These are phyloP conservation scores for Gynostemma pentaphyllum DNA, from an alignment of 306 rosid species.

Conservation along the genomic window DNA sequence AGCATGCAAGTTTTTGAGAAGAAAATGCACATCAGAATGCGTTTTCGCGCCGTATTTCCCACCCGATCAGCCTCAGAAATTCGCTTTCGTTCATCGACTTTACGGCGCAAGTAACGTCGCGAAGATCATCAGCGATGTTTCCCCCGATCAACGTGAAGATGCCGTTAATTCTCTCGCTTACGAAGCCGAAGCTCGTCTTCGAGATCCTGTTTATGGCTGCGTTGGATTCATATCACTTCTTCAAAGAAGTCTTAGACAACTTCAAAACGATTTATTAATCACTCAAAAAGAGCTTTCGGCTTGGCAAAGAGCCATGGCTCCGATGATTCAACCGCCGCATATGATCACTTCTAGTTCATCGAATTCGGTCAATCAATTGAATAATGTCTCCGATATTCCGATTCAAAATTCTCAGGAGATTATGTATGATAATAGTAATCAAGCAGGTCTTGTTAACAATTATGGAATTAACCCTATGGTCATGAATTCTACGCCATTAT, in stretches of 20 bases:
- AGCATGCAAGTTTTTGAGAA: constrained; percentile 2
- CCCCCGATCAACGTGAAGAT: background rate
- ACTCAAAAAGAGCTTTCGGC: background rate
- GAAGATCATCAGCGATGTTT: background rate
- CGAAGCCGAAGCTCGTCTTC: constrained; percentile 29
- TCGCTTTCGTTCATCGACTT: background rate
- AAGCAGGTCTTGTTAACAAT: too few species aligned
- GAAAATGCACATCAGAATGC: background rate
- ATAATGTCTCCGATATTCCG: background rate
- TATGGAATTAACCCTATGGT: too few species aligned
- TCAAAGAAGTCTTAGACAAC: constrained; percentile 9
- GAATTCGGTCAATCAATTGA: background rate
- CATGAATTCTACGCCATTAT: too few species aligned
- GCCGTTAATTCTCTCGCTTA: constrained; percentile 15
- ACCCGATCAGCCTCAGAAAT: background rate
- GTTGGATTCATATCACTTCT: constrained; percentile 17
- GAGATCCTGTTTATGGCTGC: constrained; percentile 33
- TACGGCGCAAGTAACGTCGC: constrained; percentile 1
- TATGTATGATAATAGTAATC: too few species aligned
- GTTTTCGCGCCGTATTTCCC: constrained; percentile 11
- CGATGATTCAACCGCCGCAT: background rate
- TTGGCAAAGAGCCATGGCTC: background rate
- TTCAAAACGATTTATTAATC: constrained; percentile 12
- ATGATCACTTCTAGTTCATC: background rate
- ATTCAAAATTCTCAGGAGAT: too few species aligned